Base-by-base conservation (phyloP, 2,329 filamentous ascomycete genomes). In the Colletotrichum cuscutae region DNA sequence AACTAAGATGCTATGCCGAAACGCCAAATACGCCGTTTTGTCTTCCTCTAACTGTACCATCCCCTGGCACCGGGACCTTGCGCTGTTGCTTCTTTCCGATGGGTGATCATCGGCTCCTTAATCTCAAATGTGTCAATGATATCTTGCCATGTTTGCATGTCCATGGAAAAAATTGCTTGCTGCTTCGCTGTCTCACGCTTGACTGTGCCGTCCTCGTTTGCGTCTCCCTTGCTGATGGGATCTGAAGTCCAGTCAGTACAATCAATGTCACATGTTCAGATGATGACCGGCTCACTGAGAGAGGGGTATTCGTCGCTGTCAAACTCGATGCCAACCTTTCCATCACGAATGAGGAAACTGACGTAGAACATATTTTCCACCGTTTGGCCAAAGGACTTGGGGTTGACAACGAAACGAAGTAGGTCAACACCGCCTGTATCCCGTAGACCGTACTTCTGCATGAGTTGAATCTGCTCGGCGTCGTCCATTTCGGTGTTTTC, bases 351-450 rank as follows among this genome's bases (percentile, higher is more conserved):
- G 73, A 99, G 84, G 79, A 99, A 99, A 80, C 94, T 97, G 77
- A 98, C 90, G 80, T 98, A 98, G 82, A 99, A 99, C 77, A 99
- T 87, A 78, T 99, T 99, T 81, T 99, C 97, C 7, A 99, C 92
- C 0, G 95, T 98, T 82, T 99, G 97, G 0, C 94, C 94, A 78
- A 98, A 99, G 0, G 95, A 97, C 52, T 86, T 86, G 0, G 97
- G 97, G 77, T 99, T 98, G 75, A 98, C 89, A 53, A 95, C 94
- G 77, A 98, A 98, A 65, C 93, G 91, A 81, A 98, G 93, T 13
- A 98, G 83, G 62, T 94, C 91, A 4, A 98, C 89, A 19, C 94
- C 94, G 1, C 91, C 92, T 2, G 91, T 91, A 22, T 88, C 86
- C 13, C 91, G 88, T 15, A 98, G 84, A 2, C 91, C 89, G 77